These are phyloP conservation scores for Herpetomonas muscarum DNA, from an alignment of 208 protist genomes.

Conservation along the genomic window DNA sequence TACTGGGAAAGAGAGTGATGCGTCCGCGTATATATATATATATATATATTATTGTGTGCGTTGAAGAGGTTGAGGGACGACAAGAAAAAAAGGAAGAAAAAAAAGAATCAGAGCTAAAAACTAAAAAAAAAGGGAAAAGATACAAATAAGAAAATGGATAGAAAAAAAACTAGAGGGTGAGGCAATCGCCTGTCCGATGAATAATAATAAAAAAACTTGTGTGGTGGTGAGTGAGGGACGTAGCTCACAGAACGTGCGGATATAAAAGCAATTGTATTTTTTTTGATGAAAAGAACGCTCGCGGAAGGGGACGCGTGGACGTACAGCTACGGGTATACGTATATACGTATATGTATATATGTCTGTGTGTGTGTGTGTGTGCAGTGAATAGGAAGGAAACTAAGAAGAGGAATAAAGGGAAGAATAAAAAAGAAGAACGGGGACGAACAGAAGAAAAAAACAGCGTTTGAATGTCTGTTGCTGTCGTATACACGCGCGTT, in stretches of 20 bases:
- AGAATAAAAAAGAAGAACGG: neutral
- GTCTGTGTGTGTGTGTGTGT: conserved; percentile 3
- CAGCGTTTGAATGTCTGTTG: neutral
- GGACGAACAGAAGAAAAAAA: neutral
- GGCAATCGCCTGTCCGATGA: too few species aligned
- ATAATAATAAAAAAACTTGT: too few species aligned
- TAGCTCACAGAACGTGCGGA: too few species aligned
- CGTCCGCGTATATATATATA: too few species aligned
- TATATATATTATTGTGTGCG: too few species aligned
- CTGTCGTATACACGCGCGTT: neutral
- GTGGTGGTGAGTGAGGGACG: too few species aligned
- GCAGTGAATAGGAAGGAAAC: neutral
- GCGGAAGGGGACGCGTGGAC: too few species aligned
- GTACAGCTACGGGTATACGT: too few species aligned
- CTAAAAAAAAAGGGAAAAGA: neutral
- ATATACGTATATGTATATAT: neutral
- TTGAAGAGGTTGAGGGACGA: neutral
- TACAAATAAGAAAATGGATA: conserved; percentile 1
- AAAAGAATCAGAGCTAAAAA: neutral
- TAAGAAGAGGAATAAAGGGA: neutral
- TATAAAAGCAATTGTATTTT: too few species aligned
- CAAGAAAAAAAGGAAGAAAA: conserved; percentile 11
- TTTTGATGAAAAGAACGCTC: too few species aligned
- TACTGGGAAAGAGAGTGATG: neutral
- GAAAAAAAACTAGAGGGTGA: conserved; percentile 3